These are phyloP conservation scores for Lasiosphaeria hispida DNA, from an alignment of 495 filamentous ascomycete species.

Conservation along the genomic window DNA sequence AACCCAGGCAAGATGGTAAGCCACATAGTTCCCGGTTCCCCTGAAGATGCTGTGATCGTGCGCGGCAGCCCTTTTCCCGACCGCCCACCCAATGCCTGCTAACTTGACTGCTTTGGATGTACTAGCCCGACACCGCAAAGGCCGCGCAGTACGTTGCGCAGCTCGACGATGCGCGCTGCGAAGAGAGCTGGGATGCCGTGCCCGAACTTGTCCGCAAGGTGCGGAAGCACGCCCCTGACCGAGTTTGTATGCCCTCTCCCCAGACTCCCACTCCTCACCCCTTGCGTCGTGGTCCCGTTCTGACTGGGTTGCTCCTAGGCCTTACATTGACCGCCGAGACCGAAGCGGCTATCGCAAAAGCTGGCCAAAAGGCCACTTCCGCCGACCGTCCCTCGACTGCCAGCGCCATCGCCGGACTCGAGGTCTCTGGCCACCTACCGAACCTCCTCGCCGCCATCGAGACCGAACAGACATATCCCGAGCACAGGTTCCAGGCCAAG, in stretches of 20 bases:
- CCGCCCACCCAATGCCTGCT: not conserved
- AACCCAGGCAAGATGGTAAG: slow-evolving; percentile 30
- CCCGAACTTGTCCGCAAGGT: slow-evolving; percentile 88
- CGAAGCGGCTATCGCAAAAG: slow-evolving; percentile 60
- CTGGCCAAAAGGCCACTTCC: slow-evolving; percentile 44
- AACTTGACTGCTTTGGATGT: slow-evolving; percentile 13
- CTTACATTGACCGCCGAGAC: slow-evolving; percentile 71
- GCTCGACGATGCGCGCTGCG: slow-evolving; percentile 82
- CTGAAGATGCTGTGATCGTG: too few species aligned
- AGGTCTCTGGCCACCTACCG: slow-evolving; percentile 53
- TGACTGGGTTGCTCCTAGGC: slow-evolving; percentile 47
- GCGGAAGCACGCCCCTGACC: slow-evolving; percentile 85
- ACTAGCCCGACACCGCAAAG: slow-evolving; percentile 58
- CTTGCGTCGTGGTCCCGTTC: slow-evolving; percentile 1
- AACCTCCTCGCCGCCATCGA: slow-evolving; percentile 68
- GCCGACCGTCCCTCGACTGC: slow-evolving; percentile 42
- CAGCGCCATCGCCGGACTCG: slow-evolving; percentile 29
- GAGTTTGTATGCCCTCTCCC: slow-evolving; percentile 63
- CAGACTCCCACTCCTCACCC: not conserved
- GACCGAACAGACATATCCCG: slow-evolving; percentile 50
- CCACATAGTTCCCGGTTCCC: too few species aligned
- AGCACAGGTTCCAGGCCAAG: slow-evolving; percentile 76
- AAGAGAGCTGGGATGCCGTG: slow-evolving; percentile 85
- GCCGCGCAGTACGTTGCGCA: slow-evolving; percentile 72
- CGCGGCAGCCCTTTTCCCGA: too few species aligned